Evolutionary conservation across 305 asterid species (phyloP), one percentile per base, ranked within the genome.

Genomic region (Solanum hybrid): DNA sequence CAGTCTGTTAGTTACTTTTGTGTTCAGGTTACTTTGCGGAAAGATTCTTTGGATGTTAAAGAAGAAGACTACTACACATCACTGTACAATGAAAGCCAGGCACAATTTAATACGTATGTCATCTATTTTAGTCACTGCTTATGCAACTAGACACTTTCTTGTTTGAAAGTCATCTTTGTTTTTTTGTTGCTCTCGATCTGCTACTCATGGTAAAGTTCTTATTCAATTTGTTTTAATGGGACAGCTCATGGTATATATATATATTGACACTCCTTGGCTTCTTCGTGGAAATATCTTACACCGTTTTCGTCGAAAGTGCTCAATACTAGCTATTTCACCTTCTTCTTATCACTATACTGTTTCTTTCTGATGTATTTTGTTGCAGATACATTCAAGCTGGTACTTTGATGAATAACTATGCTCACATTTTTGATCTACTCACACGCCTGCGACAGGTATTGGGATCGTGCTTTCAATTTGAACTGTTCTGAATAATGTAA

Each of bases 371-470:
- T 45, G 15, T 84, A 84, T 82, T 45, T 90, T 79, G 73, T 37
- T 94, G 95, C 97, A 97, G 99, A 89, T 97, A 95, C 87, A 89
- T 97, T 82, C 94, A 94, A 34, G 95, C 95, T 31, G 98, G 96
- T 68, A 97, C 98, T 3, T 90, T 95, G 92, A 88, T 93, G 96
- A 96, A 97, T 91, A 97, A 97, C 94, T 97, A 96, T 89, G 99
- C 99, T 51, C 99, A 97, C 94, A 97, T 96, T 90, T 96, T 97
- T 94, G 98, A 95, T 91, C 99, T 97, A 87, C 95, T 97, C 77
- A 96, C 98, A 12, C 99, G 98, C 91, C 95, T 97, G 88, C 95
- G 99, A 78, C 99, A 97, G 99, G 99, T 97, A 90, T 37, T 72
- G 61, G 39, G 51, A 89, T 90, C 39, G 4, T 45, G 39, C 17